Base-by-base conservation (phyloP, 176 grass and related monocot species). In the Luzula sylvatica region DNA sequence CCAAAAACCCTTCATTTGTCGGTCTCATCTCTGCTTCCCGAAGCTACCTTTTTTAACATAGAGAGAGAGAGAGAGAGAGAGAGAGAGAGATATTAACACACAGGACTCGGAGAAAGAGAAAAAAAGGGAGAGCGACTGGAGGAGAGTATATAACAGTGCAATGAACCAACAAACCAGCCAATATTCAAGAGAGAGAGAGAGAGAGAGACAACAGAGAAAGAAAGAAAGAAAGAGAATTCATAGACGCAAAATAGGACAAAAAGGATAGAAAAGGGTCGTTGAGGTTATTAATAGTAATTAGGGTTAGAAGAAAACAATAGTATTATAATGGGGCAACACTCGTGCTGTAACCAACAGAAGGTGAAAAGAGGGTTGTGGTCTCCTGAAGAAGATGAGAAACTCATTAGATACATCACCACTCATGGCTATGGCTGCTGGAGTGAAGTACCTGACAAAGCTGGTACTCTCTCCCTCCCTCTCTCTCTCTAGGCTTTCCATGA, bases 341-440 rank as follows among this genome's bases (percentile, higher is more conserved):
- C 93, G 16, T 98, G 93, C 82, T 98, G 93, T 73, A 98, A 92
- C 65, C 93, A 98, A 71, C 93, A 98, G 63, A 98, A 98, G 75
- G 93, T 98, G 32, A 98, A 98, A 65, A 87, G 93, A 65, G 93
- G 93, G 1, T 65, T 98, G 20, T 98, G 93, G 93, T 98, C 93
- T 30, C 93, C 93, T 20, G 93, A 92, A 81, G 93, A 98, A 26
- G 93, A 98, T 27, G 93, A 98, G 65, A 98, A 98, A 74, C 78
- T 98, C 75, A 80, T 98, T 69, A 76, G 82, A 50, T 98, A 98
- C 82, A 98, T 98, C 81, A 92, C 75, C 55, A 87, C 75, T 53
- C 75, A 98, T 80, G 93, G 93, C 38, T 92, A 98, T 19, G 93
- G 93, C 3, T 92, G 86, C 77, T 98, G 93, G 93, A 98, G 86